Conservation (phyloP, 2,329 filamentous ascomycete species). For the Aspergillus cejpii region DNA sequence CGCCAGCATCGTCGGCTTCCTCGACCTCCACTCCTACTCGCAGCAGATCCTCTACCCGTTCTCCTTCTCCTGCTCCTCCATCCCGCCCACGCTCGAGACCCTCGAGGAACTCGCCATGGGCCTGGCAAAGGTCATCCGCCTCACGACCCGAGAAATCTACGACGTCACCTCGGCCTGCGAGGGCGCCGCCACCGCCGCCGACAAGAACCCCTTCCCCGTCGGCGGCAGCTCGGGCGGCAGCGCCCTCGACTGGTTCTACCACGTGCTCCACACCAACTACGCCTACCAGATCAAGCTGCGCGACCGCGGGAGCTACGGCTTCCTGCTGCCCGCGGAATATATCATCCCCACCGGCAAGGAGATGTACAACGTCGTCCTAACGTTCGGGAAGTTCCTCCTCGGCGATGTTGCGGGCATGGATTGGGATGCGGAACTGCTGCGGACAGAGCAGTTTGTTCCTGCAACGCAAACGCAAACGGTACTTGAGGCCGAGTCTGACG, state of each 20-base stretch:
- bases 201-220: conserved; percentile 39
- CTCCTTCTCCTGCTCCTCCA: conserved; percentile 69
- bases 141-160: conserved; percentile 69
- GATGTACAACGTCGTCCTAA: conserved; percentile 72
- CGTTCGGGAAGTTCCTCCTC: conserved; percentile 65
- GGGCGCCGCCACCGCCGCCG: conserved; percentile 53
- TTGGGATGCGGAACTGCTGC: conserved; percentile 12
- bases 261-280: conserved; percentile 72
- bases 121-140: conserved; percentile 78
- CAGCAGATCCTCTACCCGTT: conserved; percentile 93
- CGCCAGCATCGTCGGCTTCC: conserved; percentile 70
- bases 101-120: conserved; percentile 84
- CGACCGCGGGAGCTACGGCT: conserved; percentile 91
- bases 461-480: not conserved
- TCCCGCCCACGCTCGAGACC: conserved; percentile 83
- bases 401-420: conserved; percentile 11
- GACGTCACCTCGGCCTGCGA: conserved; percentile 80
- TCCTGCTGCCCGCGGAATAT: conserved; percentile 75
- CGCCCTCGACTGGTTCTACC: conserved; percentile 92
- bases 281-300: conserved; percentile 90
- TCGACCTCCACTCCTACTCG: conserved; percentile 92
- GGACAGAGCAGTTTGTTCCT: not conserved
- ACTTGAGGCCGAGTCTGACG: not conserved
- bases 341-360: conserved; percentile 89
- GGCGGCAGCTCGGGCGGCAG: conserved; percentile 75